phyloP scores from a whole-genome alignment of 1,284 basidiomycete genomes.

The Leccinum pallidistipes region DNA sequence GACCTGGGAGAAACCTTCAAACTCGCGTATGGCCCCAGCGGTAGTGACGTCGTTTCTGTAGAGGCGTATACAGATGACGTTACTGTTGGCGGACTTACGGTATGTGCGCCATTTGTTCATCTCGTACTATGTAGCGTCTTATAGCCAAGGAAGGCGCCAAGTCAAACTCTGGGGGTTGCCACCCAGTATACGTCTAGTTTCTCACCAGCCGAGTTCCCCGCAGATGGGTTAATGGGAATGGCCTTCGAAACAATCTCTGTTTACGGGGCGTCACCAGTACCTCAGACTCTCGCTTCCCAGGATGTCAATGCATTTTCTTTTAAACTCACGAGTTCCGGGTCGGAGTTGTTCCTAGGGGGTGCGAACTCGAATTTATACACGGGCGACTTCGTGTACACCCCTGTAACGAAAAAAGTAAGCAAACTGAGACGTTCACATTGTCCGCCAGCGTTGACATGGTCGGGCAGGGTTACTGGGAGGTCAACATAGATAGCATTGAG shows the following conservation, averaged over 20 bases:
- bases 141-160: slow-evolving; percentile 10
- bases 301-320: slow-evolving; percentile 38
- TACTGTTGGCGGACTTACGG: slow-evolving; percentile 19
- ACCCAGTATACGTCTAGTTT: slow-evolving; percentile 12
- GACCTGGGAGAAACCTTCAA: slow-evolving; percentile 25
- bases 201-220: neutral
- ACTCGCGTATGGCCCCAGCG: slow-evolving; percentile 21
- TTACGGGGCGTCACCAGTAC: slow-evolving; percentile 9
- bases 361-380: slow-evolving; percentile 19
- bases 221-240: slow-evolving; percentile 27
- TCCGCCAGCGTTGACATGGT: neutral
- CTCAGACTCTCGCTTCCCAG: slow-evolving; percentile 24
- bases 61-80: slow-evolving; percentile 37
- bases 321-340: slow-evolving; percentile 38
- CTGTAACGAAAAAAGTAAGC: slow-evolving; percentile 41
- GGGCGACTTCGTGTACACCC: slow-evolving; percentile 17
- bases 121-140: neutral
- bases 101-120: slow-evolving; percentile 11
- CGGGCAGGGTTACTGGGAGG: slow-evolving; percentile 33
- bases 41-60: slow-evolving; percentile 26
- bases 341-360: slow-evolving; percentile 46
- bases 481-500: slow-evolving; percentile 21
- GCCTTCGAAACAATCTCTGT: slow-evolving; percentile 18
- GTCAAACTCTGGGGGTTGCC: slow-evolving; percentile 20
- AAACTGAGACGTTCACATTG: slow-evolving; percentile 9